These are phyloP conservation scores for Raffaelea albimanens DNA, from an alignment of 2,329 filamentous ascomycete species.

Conservation along the genomic window DNA sequence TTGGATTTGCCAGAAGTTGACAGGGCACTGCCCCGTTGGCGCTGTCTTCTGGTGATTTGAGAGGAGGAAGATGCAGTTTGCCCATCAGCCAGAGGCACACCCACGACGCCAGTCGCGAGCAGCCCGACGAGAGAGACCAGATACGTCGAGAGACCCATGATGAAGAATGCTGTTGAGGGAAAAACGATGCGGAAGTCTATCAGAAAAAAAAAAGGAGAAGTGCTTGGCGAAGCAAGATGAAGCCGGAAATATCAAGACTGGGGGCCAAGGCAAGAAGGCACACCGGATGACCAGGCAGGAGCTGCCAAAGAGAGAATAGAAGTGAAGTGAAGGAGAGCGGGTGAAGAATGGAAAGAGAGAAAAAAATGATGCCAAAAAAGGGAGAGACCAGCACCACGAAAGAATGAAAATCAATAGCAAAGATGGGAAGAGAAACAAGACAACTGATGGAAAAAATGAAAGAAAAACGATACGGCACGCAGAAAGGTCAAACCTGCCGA, in stretches of 20 bases:
- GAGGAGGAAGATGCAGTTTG: neutral
- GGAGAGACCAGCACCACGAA: too few relatives aligned
- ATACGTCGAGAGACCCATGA: conserved; percentile 15
- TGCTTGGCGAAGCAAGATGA: neutral
- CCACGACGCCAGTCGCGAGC: conserved; percentile 3
- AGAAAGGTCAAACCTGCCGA: neutral
- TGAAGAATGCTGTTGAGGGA: neutral
- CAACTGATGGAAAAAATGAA: neutral
- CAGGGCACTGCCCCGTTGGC: neutral
- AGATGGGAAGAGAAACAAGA: neutral
- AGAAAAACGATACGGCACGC: neutral
- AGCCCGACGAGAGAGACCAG: conserved; percentile 8
- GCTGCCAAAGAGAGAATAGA: neutral
- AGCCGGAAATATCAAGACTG: neutral
- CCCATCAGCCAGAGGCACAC: neutral
- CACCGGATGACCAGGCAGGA: too few relatives aligned
- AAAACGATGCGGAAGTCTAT: too few relatives aligned
- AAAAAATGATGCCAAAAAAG: too few relatives aligned
- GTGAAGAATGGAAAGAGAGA: neutral
- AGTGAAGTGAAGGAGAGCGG: neutral
- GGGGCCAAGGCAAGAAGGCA: neutral
- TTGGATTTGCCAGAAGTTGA: conserved; percentile 6
- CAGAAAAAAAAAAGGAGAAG: neutral
- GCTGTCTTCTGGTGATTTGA: neutral
- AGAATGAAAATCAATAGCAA: neutral